phyloP scores from a whole-genome alignment of 1,284 basidiomycete species.

The Coniferiporia weirii region DNA sequence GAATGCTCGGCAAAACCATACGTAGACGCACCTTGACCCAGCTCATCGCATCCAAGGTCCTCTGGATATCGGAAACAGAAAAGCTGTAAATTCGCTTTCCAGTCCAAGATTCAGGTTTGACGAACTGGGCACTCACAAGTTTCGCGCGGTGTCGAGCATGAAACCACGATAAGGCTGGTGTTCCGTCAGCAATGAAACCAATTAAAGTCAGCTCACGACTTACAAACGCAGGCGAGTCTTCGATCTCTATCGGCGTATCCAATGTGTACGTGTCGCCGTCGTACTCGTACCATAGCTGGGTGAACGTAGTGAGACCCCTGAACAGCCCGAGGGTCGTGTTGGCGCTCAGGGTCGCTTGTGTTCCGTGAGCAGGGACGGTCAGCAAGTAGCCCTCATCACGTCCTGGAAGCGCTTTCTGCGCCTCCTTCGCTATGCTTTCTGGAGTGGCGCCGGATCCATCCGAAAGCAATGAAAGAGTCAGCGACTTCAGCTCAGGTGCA shows the following conservation, averaged over 20 bases:
- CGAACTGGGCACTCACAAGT: slow-evolving; percentile 38
- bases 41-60: slow-evolving; percentile 80
- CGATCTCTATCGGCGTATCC: slow-evolving; percentile 54
- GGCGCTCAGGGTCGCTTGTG: slow-evolving; percentile 55
- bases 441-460: background rate
- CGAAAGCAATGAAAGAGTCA: background rate
- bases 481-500: background rate
- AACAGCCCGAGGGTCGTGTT: slow-evolving; percentile 73
- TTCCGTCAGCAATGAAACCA: background rate
- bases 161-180: slow-evolving; percentile 72
- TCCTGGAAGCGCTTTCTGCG: slow-evolving; percentile 44
- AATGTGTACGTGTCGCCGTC: slow-evolving; percentile 48
- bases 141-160: slow-evolving; percentile 74
- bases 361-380: slow-evolving; percentile 55
- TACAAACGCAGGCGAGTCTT: slow-evolving; percentile 64
- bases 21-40: slow-evolving; percentile 65
- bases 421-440: slow-evolving; percentile 45
- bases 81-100: slow-evolving; percentile 42
- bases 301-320: slow-evolving; percentile 79
- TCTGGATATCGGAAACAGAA: slow-evolving; percentile 60
- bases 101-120: background rate
- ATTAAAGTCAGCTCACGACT: background rate
- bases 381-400: slow-evolving; percentile 68
- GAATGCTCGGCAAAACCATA: slow-evolving; percentile 11
- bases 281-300: slow-evolving; percentile 68